These are phyloP conservation scores for Mortierella sp. DNA, from an alignment of 371 early-diverging fungal genomes.

Conservation along the genomic window DNA sequence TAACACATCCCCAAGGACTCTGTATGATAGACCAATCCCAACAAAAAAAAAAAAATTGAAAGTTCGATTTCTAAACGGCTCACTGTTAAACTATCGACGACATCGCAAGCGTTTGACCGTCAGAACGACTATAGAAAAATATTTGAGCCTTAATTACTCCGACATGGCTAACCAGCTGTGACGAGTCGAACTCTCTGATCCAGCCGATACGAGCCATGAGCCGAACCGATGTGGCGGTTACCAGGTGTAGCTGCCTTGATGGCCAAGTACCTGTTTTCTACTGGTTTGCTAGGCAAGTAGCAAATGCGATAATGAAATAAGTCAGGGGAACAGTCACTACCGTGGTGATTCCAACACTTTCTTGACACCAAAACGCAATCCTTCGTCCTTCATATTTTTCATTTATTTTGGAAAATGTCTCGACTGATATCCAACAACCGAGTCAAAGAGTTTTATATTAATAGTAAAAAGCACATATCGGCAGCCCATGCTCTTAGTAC, in stretches of 20 bases:
- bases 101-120: neutral
- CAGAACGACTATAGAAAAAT: neutral
- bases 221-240: neutral
- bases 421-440: slow-evolving; percentile 7
- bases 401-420: neutral
- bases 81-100: neutral
- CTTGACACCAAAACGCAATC: too few species aligned
- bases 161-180: too few species aligned
- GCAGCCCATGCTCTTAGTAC: neutral
- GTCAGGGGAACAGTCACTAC: too few species aligned
- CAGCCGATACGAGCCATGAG: neutral
- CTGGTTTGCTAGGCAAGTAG: too few species aligned
- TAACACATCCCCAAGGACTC: neutral
- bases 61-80: neutral
- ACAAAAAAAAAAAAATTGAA: neutral
- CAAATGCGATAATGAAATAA: too few species aligned
- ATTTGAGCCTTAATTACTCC: neutral
- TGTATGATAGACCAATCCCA: neutral
- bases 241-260: neutral
- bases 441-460: slow-evolving; percentile 5
- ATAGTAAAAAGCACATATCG: neutral
- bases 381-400: neutral
- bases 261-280: too few species aligned
- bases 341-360: too few species aligned
- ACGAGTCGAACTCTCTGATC: neutral